These are phyloP conservation scores for Copromyces sp. DNA, from an alignment of 495 filamentous ascomycete species.

Conservation along the genomic window DNA sequence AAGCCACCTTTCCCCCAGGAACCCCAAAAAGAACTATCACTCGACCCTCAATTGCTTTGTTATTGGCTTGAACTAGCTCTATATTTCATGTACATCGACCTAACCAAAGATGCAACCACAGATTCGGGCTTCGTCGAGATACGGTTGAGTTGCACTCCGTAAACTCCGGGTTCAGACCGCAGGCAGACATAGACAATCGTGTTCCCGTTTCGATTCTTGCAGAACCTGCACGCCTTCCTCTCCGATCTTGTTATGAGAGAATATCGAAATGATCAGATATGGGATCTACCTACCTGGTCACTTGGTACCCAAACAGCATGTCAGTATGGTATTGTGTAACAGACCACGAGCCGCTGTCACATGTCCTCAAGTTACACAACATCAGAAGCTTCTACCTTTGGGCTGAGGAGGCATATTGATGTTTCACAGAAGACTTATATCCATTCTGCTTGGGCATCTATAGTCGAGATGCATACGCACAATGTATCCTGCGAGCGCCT, in stretches of 20 bases:
- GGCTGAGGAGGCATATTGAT: background rate
- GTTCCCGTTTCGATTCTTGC: background rate
- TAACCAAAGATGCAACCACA: background rate
- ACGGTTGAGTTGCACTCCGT: background rate
- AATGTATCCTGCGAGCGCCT: background rate
- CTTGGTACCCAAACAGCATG: background rate
- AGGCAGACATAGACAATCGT: background rate
- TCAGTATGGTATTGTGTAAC: background rate
- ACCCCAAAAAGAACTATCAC: background rate
- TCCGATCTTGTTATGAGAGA: background rate
- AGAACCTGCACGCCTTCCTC: background rate
- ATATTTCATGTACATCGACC: background rate
- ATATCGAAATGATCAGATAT: background rate
- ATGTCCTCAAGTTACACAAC: background rate
- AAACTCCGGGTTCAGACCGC: background rate
- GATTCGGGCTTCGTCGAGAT: background rate
- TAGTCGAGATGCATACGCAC: background rate
- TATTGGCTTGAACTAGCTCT: background rate
- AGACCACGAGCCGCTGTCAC: background rate
- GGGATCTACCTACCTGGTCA: background rate
- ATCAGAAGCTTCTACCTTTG: background rate
- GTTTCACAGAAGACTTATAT: background rate
- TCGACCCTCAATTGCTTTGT: background rate
- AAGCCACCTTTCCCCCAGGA: background rate
- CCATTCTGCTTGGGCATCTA: background rate